Evolutionary conservation across 78 protist genomes (phyloP).

Genomic region (Chrysochromulina parva): DNA sequence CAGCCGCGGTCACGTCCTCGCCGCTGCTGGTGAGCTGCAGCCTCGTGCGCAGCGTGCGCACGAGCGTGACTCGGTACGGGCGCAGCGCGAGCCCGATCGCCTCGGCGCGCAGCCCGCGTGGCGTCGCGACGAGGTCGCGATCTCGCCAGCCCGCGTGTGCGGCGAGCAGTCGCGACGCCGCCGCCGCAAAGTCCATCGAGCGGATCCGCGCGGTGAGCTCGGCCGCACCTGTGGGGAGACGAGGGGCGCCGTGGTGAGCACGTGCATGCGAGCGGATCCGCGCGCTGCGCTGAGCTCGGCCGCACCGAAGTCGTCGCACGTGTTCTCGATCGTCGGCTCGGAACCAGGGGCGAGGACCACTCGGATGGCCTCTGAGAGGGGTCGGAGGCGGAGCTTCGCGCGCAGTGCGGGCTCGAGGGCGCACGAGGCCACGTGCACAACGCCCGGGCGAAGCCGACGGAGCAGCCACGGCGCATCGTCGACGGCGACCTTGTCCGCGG

Average conservation of each 20-base stretch:
- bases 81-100: not conserved
- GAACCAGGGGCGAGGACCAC: not conserved
- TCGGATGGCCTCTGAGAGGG: not conserved
- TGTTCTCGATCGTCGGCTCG: too few species aligned
- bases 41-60: not conserved
- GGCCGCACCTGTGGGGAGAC: not conserved
- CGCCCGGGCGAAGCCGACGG: not conserved
- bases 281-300: not conserved
- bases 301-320: not conserved
- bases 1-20: not conserved
- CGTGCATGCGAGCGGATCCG: not conserved
- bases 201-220: not conserved
- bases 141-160: not conserved
- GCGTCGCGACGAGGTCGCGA: not conserved
- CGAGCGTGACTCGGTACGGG: not conserved
- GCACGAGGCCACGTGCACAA: not conserved
- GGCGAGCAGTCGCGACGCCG: not conserved
- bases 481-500: not conserved
- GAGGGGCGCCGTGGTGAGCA: not conserved
- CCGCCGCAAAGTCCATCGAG: not conserved
- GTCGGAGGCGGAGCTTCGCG: not conserved
- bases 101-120: not conserved
- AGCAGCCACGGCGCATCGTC: not conserved
- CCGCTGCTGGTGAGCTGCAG: not conserved
- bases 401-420: not conserved